Evolutionary conservation across 371 early-diverging fungal species (phyloP).

Genomic region (Lichtheimia ramosa): DNA sequence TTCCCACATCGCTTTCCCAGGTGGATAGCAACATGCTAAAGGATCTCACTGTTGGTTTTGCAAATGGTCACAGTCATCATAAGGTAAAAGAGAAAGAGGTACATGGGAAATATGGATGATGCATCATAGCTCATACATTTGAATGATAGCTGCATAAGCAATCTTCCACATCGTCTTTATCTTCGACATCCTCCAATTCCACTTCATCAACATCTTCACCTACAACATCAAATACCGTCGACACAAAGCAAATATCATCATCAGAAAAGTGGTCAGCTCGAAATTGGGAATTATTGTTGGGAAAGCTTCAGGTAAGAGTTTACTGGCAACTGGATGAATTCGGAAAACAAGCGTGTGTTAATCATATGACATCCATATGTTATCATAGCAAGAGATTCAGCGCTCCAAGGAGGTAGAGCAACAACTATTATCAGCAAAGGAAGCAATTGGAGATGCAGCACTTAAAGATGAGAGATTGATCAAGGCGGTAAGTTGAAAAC

Average conservation of each 20-base stretch:
- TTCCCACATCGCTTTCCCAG: constrained; percentile 37
- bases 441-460: constrained; percentile 18
- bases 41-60: constrained; percentile 17
- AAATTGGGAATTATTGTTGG: constrained; percentile 28
- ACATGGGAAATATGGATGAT: not conserved
- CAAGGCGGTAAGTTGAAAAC: constrained; percentile 12
- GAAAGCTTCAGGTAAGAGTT: constrained; percentile 33
- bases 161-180: constrained; percentile 17
- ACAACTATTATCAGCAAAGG: constrained; percentile 29
- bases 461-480: constrained; percentile 12
- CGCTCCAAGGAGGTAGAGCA: constrained; percentile 36
- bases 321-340: not conserved
- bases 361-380: too few relatives aligned
- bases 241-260: not conserved
- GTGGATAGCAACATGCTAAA: constrained; percentile 30
- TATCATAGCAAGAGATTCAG: constrained; percentile 21
- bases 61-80: constrained; percentile 12
- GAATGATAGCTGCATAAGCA: constrained; percentile 11
- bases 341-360: too few relatives aligned
- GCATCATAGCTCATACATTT: not conserved
- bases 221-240: not conserved
- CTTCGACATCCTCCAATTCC: constrained; percentile 7
- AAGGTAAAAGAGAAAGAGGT: not conserved
- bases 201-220: constrained; percentile 11
- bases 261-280: constrained; percentile 11